Percentiles rank a stretch among this genome's conserved stretches.
Evolutionary conservation across 1,284 basidiomycete species (phyloP).

Genomic region (Melanopsichium pennsylvanicum): DNA sequence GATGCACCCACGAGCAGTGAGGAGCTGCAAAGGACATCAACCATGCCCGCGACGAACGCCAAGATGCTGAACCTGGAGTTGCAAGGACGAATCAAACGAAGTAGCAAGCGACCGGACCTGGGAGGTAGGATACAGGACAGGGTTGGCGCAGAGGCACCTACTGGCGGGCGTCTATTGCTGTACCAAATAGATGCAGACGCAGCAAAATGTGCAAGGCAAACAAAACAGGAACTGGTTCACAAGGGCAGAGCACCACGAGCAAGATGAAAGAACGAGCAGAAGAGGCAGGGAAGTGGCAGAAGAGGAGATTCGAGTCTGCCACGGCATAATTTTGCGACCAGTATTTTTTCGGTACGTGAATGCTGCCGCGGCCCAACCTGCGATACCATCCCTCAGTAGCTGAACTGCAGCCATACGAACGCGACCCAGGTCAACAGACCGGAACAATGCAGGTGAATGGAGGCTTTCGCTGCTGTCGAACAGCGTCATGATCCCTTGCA

Average conservation of each 20-base stretch:
- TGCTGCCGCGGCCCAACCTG: constrained; percentile 24
- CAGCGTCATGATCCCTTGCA: constrained; percentile 8
- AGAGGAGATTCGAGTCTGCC: constrained; percentile 3
- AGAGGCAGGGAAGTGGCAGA: not conserved
- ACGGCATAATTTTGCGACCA: constrained; percentile 8
- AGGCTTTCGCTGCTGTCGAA: constrained; percentile 3
- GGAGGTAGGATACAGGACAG: not conserved
- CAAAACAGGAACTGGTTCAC: too few species aligned
- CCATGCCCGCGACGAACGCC: constrained; percentile 2
- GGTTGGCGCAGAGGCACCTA: not conserved
- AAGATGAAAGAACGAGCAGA: too few species aligned
- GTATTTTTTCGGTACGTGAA: constrained; percentile 12
- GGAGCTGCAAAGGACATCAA: constrained; percentile 1
- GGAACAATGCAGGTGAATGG: not conserved
- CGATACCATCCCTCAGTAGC: constrained; percentile 6
- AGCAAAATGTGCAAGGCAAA: too few species aligned
- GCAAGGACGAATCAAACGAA: not conserved
- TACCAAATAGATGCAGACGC: not conserved
- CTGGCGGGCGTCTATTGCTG: too few species aligned
- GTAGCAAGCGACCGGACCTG: not conserved
- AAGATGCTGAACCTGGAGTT: not conserved
- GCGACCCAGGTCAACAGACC: constrained; percentile 5
- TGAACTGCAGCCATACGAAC: constrained; percentile 18
- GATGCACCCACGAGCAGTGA: not conserved
- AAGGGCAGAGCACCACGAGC: too few species aligned